Base-by-base conservation (phyloP, 768 basidiomycete species). In the Termitomyces sp. region DNA sequence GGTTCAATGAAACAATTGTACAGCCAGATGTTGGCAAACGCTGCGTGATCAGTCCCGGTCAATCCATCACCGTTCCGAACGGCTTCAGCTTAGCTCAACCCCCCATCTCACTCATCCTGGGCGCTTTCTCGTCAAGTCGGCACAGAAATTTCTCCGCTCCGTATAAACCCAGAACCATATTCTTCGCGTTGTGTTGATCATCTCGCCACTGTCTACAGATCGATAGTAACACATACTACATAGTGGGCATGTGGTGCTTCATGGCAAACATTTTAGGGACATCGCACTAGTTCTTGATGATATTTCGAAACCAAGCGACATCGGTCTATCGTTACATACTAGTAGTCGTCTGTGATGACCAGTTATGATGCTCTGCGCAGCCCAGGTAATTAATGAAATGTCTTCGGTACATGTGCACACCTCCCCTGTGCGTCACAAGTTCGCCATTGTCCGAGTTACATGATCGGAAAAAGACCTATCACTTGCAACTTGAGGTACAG, bases 11-110 rank as follows among this genome's bases (percentile, higher is more conserved):
- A 57, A 56, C 58, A 5, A 6, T 21, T 34, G 35, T 63, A 66
- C 67, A 64, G 65, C 66, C 62, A 54, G 60, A 43, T 28, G 26
- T 9, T 37, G 35, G 15, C 34, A 28, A 52, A 48, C 59, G 50
- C 55, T 43, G 21, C 30, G 28, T 37, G 30, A 35, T 14, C 14
- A 17, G 6, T 17, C 35, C 34, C 34, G 32, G 53, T 15, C 38
- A 46, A 10, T n/a, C 19, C 22, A 48, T 38, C 49, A 38, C 49
- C 49, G 49, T 40, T 8, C 24, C 49, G 14, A 38, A 50, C 49
- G 37, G 24, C 35, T 49, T 40, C n/a, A 28, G 22, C 26, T 11
- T n/a, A 22, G 9, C 22, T 26, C 35, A 38, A 26, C 15, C 45
- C 35, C 48, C 17, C 26, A 38, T 26, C 12, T 38, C 24, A n/a